Conservation (phyloP, 192 early-diverging fungal genomes). For the Dimargaris verticillata region DNA sequence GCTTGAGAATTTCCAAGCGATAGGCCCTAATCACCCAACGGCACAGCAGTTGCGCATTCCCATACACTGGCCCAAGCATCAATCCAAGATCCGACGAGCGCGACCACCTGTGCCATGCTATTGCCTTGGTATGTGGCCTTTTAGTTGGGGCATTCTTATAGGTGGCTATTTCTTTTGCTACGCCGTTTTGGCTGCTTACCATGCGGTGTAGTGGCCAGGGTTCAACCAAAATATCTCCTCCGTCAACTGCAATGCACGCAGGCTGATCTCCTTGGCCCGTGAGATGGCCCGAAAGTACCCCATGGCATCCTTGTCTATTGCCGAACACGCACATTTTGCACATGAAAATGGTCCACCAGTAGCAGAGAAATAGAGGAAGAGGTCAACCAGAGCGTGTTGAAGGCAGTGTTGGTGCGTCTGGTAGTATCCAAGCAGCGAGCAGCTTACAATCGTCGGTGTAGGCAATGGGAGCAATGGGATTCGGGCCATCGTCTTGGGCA, state of each 20-base stretch:
- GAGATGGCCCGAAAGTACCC: conserved; percentile 73
- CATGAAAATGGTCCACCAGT: too few species aligned
- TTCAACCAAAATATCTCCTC: conserved; percentile 62
- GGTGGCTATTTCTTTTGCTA: background rate
- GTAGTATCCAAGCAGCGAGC: too few species aligned
- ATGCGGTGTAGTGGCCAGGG: conserved; percentile 89
- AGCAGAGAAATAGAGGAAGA: too few species aligned
- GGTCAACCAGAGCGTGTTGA: too few species aligned
- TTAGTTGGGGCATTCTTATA: background rate
- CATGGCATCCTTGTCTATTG: conserved; percentile 41
- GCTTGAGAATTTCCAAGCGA: conserved; percentile 61
- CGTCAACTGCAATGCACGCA: conserved; percentile 71
- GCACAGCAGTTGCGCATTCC: background rate
- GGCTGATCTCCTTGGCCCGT: conserved; percentile 46
- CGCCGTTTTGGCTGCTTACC: conserved; percentile 33
- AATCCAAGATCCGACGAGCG: background rate
- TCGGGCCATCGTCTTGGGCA: conserved; percentile 62
- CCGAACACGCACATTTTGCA: too few species aligned
- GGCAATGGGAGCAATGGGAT: conserved; percentile 64
- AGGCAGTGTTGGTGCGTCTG: too few species aligned
- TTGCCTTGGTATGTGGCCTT: background rate
- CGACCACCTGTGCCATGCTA: background rate
- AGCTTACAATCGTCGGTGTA: conserved; percentile 57
- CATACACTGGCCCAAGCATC: background rate
- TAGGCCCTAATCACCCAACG: conserved; percentile 35